Evolutionary conservation across 2,329 filamentous ascomycete species (phyloP), one percentile per base, ranked within the genome.

Genomic region (Diaporthe eres): DNA sequence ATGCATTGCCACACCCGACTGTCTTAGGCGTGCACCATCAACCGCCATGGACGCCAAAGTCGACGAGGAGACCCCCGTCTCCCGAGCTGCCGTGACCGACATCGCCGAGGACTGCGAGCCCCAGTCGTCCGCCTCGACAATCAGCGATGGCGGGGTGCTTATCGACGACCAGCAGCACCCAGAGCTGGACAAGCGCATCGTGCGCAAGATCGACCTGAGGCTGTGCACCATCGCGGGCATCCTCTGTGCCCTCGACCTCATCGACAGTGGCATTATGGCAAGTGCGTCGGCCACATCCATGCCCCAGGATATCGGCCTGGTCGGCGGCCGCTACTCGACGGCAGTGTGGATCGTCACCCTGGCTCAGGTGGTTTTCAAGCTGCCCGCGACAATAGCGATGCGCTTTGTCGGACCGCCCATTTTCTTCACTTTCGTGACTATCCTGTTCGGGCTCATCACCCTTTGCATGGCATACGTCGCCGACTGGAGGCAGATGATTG

Each of bases 301-400:
- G 90, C 87, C 92, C 63, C 80, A 84, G 15, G 92, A 94, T 80
- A 85, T 94, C 57, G 87, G 88, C 22, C 85, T 94, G 17, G 87
- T 90, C 57, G 92, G 92, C 31, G 90, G 92, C 77, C 87, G 92
- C 53, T 94, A 93, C 81, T 93, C 91, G 1, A 89, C 94, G 6
- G 89, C 91, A 31, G 94, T 95, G 75, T 93, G 94, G 84, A 93
- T 94, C 81, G 94, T 94, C 83, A 94, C 92, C 13, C 88, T 94
- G 74, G 87, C 92, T 7, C 91, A 89, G 79, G 92, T 94, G 55
- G 88, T 88, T 13, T 94, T 93, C 80, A 92, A 94, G 81, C 84
- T 94, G 10, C 93, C 93, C 0, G 91, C 91, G 2, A 94, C 92
- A 0, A 87, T 94, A 60, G 90, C 91, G 1, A 91, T 94, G 39